phyloP scores from a whole-genome alignment of 1,284 basidiomycete genomes.

The Chiua sp. region DNA sequence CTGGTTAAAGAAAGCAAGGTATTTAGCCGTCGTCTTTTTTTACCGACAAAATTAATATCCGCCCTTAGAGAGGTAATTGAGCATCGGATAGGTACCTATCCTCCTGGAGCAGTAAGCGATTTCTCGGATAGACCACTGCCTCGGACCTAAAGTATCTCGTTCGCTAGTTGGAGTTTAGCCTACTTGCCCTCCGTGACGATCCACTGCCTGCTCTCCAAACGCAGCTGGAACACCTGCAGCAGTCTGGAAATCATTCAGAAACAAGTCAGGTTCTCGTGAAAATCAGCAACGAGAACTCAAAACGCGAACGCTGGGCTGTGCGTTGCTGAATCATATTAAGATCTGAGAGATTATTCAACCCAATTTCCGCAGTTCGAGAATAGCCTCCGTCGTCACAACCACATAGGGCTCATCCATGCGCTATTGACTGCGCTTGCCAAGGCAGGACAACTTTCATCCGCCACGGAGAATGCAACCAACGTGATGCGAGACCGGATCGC shows the following conservation, averaged over 20 bases:
- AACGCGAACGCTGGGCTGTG: conserved; percentile 83
- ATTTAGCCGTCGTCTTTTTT: background rate
- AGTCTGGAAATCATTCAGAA: conserved; percentile 48
- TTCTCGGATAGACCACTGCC: conserved; percentile 6
- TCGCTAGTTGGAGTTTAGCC: conserved; percentile 87
- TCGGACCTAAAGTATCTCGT: conserved; percentile 12
- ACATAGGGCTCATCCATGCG: conserved; percentile 79
- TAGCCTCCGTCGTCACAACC: conserved; percentile 81
- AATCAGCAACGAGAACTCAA: conserved; percentile 77
- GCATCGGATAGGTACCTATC: conserved; percentile 86
- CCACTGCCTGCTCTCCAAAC: conserved; percentile 70
- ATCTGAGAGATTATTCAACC: background rate
- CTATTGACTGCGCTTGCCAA: conserved; percentile 73
- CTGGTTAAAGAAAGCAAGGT: conserved; percentile 85
- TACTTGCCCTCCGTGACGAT: conserved; percentile 84
- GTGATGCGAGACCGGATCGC: conserved; percentile 37
- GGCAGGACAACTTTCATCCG: conserved; percentile 57
- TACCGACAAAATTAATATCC: conserved; percentile 14
- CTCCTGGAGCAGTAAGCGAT: conserved; percentile 74
- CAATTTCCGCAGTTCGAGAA: conserved; percentile 73
- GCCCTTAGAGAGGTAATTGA: conserved; percentile 77
- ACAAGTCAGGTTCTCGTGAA: conserved; percentile 61
- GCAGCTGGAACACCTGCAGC: conserved; percentile 56
- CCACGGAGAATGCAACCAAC: conserved; percentile 47
- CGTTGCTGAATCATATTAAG: conserved; percentile 37